Evolutionary conservation across 129 eudicot species (phyloP), one percentile per base, ranked within the genome.

Genomic region (Lonicera japonica): DNA sequence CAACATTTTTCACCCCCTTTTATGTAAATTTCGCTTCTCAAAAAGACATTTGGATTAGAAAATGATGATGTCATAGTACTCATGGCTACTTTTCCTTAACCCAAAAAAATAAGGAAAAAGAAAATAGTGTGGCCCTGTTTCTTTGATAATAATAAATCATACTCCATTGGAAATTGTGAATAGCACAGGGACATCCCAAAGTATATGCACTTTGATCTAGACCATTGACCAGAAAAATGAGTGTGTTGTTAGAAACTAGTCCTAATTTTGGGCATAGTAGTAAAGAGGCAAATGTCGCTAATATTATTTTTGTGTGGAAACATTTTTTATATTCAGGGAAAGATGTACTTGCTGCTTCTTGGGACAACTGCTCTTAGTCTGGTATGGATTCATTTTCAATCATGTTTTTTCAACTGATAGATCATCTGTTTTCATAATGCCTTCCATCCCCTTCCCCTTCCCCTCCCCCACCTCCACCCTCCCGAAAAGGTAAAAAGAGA

Each of bases 301-400:
- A 43, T 43, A 10, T 8, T 43, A 43, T 10, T 43, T 43, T 43
- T 43, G 61, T 56, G 36, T 23, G 16, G 61, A 8, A 19, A 5
- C n/a, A 20, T 9, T 19, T 18, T 13, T 25, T 18, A 36, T 14
- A 56, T 75, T 12, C 84, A 87, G 98, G 98, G 91, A 46, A 92
- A 87, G 71, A 70, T 92, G 73, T 92, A 92, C 66, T 74, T 92
- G 78, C 86, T 92, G 69, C 86, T 92, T 40, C 98, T 92, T 66
- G 98, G 98, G 67, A 92, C 98, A 40, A 92, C 98, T 36, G 98
- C 96, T 57, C 91, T 92, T 60, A 92, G 96, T 80, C 81, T 87
- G 95, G 95, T 87, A 77, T 19, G 71, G 56, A 59, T 45, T 18
- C 55, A 19, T 21, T 65, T 70, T 34, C n/a, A 36, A 16, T 53